These are phyloP conservation scores for Fusarium sp. DNA, from an alignment of 2,329 filamentous ascomycete genomes.

Conservation along the genomic window DNA sequence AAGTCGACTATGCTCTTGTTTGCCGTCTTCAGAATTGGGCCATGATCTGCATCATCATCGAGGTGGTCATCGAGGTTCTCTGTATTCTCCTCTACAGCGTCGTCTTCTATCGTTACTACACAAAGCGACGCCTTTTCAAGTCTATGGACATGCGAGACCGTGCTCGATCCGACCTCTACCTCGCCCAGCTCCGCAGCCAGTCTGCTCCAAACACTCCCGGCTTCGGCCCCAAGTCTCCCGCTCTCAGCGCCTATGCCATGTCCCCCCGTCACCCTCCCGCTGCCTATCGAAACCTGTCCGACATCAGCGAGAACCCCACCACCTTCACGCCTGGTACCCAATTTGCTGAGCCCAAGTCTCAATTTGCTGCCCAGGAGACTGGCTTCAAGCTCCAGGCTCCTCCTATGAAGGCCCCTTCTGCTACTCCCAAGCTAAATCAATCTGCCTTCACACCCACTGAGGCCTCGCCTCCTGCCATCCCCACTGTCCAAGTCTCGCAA, in stretches of 20 bases:
- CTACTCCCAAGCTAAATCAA: conserved; percentile 76
- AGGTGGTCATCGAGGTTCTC: conserved; percentile 91
- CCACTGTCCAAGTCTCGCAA: conserved; percentile 63
- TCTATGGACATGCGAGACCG: conserved; percentile 96
- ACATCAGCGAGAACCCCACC: conserved; percentile 58
- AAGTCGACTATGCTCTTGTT: conserved; percentile 88
- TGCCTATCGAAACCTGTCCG: conserved; percentile 62
- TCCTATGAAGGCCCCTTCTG: conserved; percentile 79
- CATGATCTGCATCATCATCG: conserved; percentile 96
- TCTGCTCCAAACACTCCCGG: conserved; percentile 95
- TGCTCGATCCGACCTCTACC: conserved; percentile 93
- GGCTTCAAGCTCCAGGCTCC: conserved; percentile 91
- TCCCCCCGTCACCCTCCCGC: conserved; percentile 71
- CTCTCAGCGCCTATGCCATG: conserved; percentile 60
- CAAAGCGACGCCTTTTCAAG: conserved; percentile 93
- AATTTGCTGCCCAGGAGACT: conserved; percentile 64
- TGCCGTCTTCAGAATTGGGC: conserved; percentile 96
- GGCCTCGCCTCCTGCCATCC: conserved; percentile 47
- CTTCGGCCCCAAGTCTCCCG: conserved; percentile 76
- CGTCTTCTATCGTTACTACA: conserved; percentile 97
- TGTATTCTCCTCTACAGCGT: conserved; percentile 93
- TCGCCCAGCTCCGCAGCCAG: conserved; percentile 84
- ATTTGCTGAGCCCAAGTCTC: conserved; percentile 71
- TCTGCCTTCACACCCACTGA: conserved; percentile 68
- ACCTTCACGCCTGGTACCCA: conserved; percentile 66